phyloP scores from a whole-genome alignment of 345 rosid genomes.

The Alliaria petiolata region DNA sequence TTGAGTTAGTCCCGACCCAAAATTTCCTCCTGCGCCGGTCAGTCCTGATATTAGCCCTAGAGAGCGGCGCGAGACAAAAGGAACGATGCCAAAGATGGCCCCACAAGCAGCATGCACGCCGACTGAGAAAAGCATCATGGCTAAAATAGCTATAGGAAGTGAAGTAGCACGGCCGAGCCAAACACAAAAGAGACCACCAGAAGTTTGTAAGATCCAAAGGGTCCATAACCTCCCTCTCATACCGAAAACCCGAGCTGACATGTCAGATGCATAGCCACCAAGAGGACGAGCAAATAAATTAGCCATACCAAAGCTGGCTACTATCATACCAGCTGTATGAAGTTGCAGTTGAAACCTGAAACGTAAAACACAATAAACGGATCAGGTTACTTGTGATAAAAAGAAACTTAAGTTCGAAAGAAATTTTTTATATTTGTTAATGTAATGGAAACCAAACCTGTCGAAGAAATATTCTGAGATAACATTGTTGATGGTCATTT shows the following conservation, averaged over 20 bases:
- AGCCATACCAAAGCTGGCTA: conserved; percentile 77
- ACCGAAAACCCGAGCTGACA: conserved; percentile 50
- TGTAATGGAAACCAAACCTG: conserved; percentile 26
- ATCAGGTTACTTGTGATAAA: background rate
- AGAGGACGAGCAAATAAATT: conserved; percentile 65
- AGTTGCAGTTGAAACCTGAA: conserved; percentile 48
- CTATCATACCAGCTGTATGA: conserved; percentile 64
- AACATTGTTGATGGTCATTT: conserved; percentile 57
- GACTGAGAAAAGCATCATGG: conserved; percentile 72
- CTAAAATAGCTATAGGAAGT: conserved; percentile 51
- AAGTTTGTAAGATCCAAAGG: conserved; percentile 64
- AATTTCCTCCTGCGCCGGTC: conserved; percentile 71
- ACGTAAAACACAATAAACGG: background rate
- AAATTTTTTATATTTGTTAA: background rate
- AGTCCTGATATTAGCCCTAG: conserved; percentile 66
- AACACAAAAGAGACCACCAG: conserved; percentile 63
- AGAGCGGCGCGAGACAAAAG: conserved; percentile 67
- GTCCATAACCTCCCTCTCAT: conserved; percentile 80
- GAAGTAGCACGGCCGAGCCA: conserved; percentile 66
- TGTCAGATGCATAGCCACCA: conserved; percentile 62
- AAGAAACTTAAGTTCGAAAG: background rate
- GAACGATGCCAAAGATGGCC: conserved; percentile 68
- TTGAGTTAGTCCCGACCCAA: conserved; percentile 71
- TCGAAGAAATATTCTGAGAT: conserved; percentile 61
- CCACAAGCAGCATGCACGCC: conserved; percentile 87